These are phyloP conservation scores for Daldinia loculata DNA, from an alignment of 495 filamentous ascomycete species.

Conservation along the genomic window DNA sequence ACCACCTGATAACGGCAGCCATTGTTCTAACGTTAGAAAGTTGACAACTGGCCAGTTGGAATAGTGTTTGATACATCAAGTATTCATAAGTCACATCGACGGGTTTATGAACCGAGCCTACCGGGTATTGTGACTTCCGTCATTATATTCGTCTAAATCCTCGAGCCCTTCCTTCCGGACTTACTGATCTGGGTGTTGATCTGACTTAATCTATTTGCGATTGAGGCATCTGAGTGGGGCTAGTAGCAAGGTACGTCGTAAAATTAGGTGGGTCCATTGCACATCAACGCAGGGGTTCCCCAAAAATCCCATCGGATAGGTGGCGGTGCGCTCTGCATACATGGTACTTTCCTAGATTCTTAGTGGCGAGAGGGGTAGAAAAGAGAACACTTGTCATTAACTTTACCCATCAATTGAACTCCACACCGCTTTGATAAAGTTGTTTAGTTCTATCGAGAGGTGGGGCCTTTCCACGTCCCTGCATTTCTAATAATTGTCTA, in stretches of 20 bases:
- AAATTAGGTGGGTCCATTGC: neutral
- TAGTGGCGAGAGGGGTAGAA: constrained; percentile 4
- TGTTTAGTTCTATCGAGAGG: constrained; percentile 1
- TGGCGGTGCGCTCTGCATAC: constrained; percentile 22
- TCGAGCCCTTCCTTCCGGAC: constrained; percentile 29
- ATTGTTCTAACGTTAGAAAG: neutral
- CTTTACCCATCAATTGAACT: neutral
- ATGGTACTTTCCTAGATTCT: neutral
- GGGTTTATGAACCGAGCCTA: constrained; percentile 20
- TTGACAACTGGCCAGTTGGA: constrained; percentile 7
- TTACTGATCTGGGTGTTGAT: constrained; percentile 35
- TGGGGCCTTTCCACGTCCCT: constrained; percentile 34
- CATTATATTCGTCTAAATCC: constrained; percentile 23
- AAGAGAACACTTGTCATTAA: constrained; percentile 48
- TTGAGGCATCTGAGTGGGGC: constrained; percentile 11
- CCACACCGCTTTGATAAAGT: constrained; percentile 1
- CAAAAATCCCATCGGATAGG: constrained; percentile 25
- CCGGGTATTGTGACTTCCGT: constrained; percentile 8
- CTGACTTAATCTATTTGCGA: constrained; percentile 17
- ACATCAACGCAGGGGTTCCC: constrained; percentile 29
- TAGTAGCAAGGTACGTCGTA: neutral
- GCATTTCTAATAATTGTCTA: constrained; percentile 28
- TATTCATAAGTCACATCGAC: neutral
- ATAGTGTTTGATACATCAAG: neutral
- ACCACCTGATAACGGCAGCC: neutral